A percentile compares a stretch with the other conserved stretches of the same genome.
phyloP scores from a whole-genome alignment of 495 filamentous ascomycete species.

The Annulohypoxylon maeteangense region DNA sequence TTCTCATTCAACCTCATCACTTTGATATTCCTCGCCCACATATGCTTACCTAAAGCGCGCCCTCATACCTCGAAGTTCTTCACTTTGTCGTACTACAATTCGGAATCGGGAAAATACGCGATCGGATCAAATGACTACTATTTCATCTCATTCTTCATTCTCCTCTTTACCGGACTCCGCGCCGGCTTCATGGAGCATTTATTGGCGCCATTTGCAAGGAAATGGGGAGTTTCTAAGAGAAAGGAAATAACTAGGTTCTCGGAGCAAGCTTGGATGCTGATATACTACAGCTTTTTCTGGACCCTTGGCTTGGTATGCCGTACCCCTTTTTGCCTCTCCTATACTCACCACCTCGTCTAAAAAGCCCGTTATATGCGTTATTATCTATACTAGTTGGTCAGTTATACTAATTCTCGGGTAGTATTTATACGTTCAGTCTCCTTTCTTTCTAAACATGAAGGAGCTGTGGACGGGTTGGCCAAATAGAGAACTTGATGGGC shows the following conservation, averaged over 20 bases:
- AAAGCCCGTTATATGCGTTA: not conserved
- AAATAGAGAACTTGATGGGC: conserved; percentile 71
- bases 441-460: conserved; percentile 79
- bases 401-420: conserved; percentile 53
- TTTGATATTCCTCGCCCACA: conserved; percentile 79
- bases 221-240: conserved; percentile 72
- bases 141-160: conserved; percentile 80
- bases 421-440: conserved; percentile 83
- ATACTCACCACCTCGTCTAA: conserved; percentile 18
- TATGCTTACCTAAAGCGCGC: conserved; percentile 80
- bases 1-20: conserved; percentile 81
- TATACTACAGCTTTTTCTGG: conserved; percentile 86
- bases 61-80: conserved; percentile 86
- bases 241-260: conserved; percentile 84
- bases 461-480: conserved; percentile 90
- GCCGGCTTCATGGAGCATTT: conserved; percentile 89
- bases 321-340: no score
- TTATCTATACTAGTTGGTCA: not conserved
- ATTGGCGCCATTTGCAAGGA: conserved; percentile 76
- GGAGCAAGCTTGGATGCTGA: conserved; percentile 89
- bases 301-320: conserved; percentile 81
- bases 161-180: conserved; percentile 86
- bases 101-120: conserved; percentile 70
- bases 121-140: conserved; percentile 82
- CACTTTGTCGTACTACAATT: conserved; percentile 82